Evolutionary conservation across 2,329 filamentous ascomycete species (phyloP).

Genomic region (Fusarium setosum): DNA sequence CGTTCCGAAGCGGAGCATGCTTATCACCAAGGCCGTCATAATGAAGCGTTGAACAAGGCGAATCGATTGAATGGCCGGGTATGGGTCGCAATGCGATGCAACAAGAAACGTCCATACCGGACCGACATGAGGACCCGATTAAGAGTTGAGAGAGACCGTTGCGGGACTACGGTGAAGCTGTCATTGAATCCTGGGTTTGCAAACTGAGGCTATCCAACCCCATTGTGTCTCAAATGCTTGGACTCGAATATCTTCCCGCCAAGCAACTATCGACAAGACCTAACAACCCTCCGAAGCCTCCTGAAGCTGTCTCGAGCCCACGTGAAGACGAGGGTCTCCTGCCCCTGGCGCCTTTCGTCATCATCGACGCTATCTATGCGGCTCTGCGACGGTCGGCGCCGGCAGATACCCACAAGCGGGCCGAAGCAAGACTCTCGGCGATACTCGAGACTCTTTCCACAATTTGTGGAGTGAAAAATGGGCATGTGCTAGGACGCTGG

Average conservation of each 20-base stretch:
- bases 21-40: too few species aligned
- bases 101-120: too few species aligned
- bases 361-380: neutral
- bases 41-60: too few species aligned
- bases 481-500: neutral
- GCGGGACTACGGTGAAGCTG: too few species aligned
- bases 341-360: neutral
- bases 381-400: neutral
- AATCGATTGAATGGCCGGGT: too few species aligned
- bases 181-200: too few species aligned
- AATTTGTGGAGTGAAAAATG: neutral
- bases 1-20: neutral
- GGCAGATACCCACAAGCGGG: neutral
- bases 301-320: neutral
- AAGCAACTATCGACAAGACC: neutral
- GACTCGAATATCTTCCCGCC: neutral
- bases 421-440: conserved; percentile 5
- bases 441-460: neutral
- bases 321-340: neutral
- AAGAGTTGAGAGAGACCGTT: too few species aligned
- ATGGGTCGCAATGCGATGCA: too few species aligned
- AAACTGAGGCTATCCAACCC: too few species aligned
- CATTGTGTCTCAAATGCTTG: neutral
- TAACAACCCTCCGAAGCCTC: neutral
- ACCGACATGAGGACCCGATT: too few species aligned